A percentile compares a stretch with the other conserved stretches of the same genome.
phyloP scores from a whole-genome alignment of 2,329 filamentous ascomycete genomes.

The Epichloe amarillans region DNA sequence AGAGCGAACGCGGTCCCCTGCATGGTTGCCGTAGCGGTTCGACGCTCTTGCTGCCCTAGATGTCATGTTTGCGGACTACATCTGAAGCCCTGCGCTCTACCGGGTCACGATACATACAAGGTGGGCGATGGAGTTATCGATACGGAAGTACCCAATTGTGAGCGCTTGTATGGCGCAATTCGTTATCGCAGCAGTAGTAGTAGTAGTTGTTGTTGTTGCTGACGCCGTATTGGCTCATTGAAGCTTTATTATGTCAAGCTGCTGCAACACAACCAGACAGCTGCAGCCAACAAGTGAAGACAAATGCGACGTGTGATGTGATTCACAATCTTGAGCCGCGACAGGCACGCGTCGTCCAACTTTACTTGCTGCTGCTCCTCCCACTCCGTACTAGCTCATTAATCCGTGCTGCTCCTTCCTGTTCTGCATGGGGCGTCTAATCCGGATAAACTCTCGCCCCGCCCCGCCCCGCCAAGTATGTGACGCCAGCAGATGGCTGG shows the following conservation, averaged over 20 bases:
- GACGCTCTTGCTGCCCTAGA: conserved; percentile 28
- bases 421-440: background rate
- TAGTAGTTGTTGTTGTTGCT: too few species aligned
- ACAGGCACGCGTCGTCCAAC: background rate
- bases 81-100: conserved; percentile 13
- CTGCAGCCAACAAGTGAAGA: background rate
- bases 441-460: conserved; percentile 4
- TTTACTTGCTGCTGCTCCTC: too few species aligned
- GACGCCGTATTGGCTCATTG: background rate
- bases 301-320: background rate
- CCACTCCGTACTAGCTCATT: too few species aligned
- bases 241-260: background rate
- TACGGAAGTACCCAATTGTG: too few species aligned
- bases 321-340: background rate
- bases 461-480: background rate
- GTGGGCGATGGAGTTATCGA: background rate
- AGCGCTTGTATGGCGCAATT: too few species aligned
- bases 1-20: conserved; percentile 24
- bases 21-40: conserved; percentile 30
- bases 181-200: too few species aligned
- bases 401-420: background rate
- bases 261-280: background rate
- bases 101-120: background rate
- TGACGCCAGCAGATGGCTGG: background rate
- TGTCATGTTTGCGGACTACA: conserved; percentile 28